Evolutionary conservation across 2,329 filamentous ascomycete genomes (phyloP), one percentile per base, ranked within the genome.

Genomic region (Diplocarpon rosae): DNA sequence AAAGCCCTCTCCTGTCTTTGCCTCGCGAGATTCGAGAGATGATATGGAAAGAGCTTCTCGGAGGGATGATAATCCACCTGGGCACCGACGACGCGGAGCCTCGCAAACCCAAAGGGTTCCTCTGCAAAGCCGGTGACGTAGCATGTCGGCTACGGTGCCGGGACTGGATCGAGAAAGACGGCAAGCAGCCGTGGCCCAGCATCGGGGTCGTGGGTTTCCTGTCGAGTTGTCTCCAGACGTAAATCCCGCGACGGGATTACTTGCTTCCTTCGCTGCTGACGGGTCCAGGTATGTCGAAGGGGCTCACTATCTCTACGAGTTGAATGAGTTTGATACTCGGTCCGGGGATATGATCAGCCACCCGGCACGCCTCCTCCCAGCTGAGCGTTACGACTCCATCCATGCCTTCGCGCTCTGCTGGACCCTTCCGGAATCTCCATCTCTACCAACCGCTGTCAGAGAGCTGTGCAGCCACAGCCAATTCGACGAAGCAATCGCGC

Each of bases 11-110:
- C 3, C 30, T 42, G 3, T 29, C 29, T 15, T 10, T 48, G 15
- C 46, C 46, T 15, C 28, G 42, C 12, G 46, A 48, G 27, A 32
- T 48, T 1, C 32, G 42, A 37, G 35, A 45, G 29, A 42, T 48
- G 37, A 45, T 48, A 12, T 45, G 38, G 37, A 37, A 39, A 16
- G 29, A 39, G 5, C 34, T 36, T 8, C 24, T 33, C 12, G 46
- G 46, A 2, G 42, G 42, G 20, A 24, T 24, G 20, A 24, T 24
- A 24, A 3, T 24, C 20, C 20, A 24, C 20, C 20, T 24, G 20
- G 3, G 20, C 4, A 24, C 20, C 7, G 20, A 24, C 20, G 20
- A 24, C 20, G 20, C 20, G 7, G 20, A 24, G 20, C 20, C 20
- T 7, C 3, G 20, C 20, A 24, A 7, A 24, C 20, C 7, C 20